phyloP scores from a whole-genome alignment of 768 basidiomycete genomes.

The Collybiopsis confluens region DNA sequence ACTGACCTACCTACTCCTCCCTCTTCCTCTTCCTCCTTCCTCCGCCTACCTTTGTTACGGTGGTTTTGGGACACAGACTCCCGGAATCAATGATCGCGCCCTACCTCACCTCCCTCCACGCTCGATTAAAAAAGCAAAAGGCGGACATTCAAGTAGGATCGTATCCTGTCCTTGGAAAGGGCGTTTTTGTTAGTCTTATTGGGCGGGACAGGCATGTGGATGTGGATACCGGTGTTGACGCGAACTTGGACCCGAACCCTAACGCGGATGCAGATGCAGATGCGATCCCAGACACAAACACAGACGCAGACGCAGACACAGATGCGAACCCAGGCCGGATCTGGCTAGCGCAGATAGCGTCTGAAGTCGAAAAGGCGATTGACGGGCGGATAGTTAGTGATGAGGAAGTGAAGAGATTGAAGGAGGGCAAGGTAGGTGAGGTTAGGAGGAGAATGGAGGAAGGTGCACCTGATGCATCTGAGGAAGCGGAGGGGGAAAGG shows the following conservation, averaged over 20 bases:
- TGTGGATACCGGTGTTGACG: not conserved
- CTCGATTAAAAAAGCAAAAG: slow-evolving; percentile 58
- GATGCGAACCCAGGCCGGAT: slow-evolving; percentile 19
- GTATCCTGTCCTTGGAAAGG: slow-evolving; percentile 60
- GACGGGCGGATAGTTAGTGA: slow-evolving; percentile 59
- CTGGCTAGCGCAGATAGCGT: slow-evolving; percentile 50
- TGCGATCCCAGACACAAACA: not conserved
- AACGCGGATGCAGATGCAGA: not conserved
- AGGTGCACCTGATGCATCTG: not conserved
- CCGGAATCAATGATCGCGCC: slow-evolving; percentile 84
- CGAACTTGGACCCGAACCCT: not conserved
- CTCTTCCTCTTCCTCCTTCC: not conserved
- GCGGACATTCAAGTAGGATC: slow-evolving; percentile 76
- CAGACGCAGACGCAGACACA: not conserved
- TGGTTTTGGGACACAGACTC: too few species aligned
- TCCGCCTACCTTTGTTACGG: too few species aligned
- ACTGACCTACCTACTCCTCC: not conserved
- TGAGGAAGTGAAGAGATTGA: slow-evolving; percentile 56
- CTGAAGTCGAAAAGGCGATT: slow-evolving; percentile 58
- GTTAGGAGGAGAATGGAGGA: slow-evolving; percentile 5
- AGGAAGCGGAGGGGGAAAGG: not conserved
- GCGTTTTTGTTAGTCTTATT: slow-evolving; percentile 71
- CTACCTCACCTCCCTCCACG: slow-evolving; percentile 75
- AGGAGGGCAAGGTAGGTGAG: slow-evolving; percentile 21
- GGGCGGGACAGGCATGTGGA: slow-evolving; percentile 31